Evolutionary conservation across 352 stramenopile genomes (phyloP), one percentile per base, ranked within the genome.

Genomic region (Pythium utonaiense): DNA sequence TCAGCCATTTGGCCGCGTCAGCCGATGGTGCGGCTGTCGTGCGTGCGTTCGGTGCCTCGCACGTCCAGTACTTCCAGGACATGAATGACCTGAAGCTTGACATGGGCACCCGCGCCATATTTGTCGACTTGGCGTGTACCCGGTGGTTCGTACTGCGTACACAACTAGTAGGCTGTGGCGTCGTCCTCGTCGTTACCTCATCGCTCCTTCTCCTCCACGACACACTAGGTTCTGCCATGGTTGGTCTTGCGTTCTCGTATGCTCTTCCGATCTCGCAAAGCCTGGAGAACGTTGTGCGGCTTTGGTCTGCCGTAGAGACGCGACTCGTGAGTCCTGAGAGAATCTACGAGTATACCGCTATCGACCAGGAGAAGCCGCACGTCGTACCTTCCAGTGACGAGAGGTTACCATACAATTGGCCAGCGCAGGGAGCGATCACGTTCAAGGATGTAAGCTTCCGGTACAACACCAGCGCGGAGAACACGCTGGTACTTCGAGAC

Each of bases 191-290:
- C 0, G 69, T 81, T 0, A 74, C 70, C 0, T 33, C 54, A 1
- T 63, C 79, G 9, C 45, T 81, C 0, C 72, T 74, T 12, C 28
- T 64, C 16, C 50, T 84, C 1, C 72, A 53, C 19, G 40, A 69
- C 3, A 42, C 49, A 3, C 57, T 84, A 9, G 73, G 67, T 7
- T 70, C 88, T 10, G 86, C 84, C 5, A 24, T 98, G 4, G 76
- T 89, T 14, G 92, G 78, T 6, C 64, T 98, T 1, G 70, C 96
- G 7, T 93, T 98, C 60, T 86, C 82, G 13, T 98, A 95, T 68
- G 77, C 77, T 8, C 67, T 91, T 0, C 88, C 83, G 25, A 83
- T 98, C 27, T 91, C 87, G 12, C 78, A 83, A 13, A 85, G 70
- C 10, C 62, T 98, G 6, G 77, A 80, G 0, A 86, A 83, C 31